Conservation (phyloP, 352 stramenopile species). For the Globisporangium sylvaticum region DNA sequence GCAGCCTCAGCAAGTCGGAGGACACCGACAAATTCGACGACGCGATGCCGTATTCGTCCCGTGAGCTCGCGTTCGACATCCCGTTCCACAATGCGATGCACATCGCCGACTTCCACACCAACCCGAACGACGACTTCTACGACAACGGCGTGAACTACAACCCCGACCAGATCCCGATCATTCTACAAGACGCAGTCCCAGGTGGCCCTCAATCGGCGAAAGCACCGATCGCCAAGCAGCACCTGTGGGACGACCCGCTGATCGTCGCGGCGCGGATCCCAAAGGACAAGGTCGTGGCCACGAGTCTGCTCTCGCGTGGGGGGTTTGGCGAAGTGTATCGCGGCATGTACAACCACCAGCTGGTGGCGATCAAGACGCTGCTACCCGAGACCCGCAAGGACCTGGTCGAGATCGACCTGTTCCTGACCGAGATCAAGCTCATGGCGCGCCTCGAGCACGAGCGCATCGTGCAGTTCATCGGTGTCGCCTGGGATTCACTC, state of each 20-base stretch:
- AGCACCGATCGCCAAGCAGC: background rate
- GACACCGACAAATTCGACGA: background rate
- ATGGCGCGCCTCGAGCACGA: slow-evolving; percentile 37
- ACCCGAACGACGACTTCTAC: background rate
- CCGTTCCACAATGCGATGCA: slow-evolving; percentile 1
- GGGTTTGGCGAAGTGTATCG: slow-evolving; percentile 43
- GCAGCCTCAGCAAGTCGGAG: background rate
- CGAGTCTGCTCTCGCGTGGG: slow-evolving; percentile 26
- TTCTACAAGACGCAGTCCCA: background rate
- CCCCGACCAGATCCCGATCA: background rate
- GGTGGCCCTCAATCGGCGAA: background rate
- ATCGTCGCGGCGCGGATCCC: slow-evolving; percentile 33
- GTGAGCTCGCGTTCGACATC: background rate
- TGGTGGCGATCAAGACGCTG: slow-evolving; percentile 42
- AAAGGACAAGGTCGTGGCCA: slow-evolving; percentile 22
- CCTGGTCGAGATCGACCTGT: slow-evolving; percentile 27
- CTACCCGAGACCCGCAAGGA: slow-evolving; percentile 27
- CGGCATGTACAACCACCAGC: slow-evolving; percentile 29
- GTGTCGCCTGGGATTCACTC: slow-evolving; percentile 46
- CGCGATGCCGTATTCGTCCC: background rate
- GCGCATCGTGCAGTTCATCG: slow-evolving; percentile 39
- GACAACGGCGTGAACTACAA: background rate
- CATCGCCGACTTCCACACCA: background rate
- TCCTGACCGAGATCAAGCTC: slow-evolving; percentile 43
- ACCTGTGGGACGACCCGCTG: slow-evolving; percentile 32